phyloP scores from a whole-genome alignment of 2,329 filamentous ascomycete genomes.

The Fusarium paranaense region DNA sequence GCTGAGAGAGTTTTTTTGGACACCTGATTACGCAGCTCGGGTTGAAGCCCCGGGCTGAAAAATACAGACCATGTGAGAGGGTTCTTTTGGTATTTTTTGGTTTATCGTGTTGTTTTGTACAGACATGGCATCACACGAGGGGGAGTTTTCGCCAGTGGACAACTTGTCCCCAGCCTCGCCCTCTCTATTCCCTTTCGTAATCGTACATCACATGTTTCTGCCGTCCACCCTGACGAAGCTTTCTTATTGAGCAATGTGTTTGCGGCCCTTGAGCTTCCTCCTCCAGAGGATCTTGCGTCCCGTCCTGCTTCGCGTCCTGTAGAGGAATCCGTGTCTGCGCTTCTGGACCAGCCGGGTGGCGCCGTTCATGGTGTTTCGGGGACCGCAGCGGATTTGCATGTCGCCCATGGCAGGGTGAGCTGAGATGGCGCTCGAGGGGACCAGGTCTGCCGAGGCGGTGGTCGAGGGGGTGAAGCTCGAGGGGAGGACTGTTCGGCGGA shows the following conservation, averaged over 20 bases:
- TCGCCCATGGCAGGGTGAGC: slow-evolving; percentile 64
- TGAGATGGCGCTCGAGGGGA: slow-evolving; percentile 60
- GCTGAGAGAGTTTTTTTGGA: slow-evolving; percentile 5
- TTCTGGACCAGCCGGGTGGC: slow-evolving; percentile 68
- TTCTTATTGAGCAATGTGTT: slow-evolving; percentile 46
- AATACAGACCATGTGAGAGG: slow-evolving; percentile 1
- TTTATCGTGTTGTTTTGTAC: slow-evolving; percentile 34
- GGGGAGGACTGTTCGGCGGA: slow-evolving; percentile 47
- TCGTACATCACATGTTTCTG: slow-evolving; percentile 36
- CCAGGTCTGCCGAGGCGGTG: slow-evolving; percentile 55
- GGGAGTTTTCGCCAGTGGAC: not conserved
- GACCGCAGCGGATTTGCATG: slow-evolving; percentile 68
- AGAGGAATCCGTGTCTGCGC: slow-evolving; percentile 68
- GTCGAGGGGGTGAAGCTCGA: slow-evolving; percentile 48
- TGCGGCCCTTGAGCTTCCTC: slow-evolving; percentile 65
- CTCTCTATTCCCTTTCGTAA: slow-evolving; percentile 27
- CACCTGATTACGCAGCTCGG: slow-evolving; percentile 15
- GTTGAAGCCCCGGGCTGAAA: slow-evolving; percentile 2
- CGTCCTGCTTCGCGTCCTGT: slow-evolving; percentile 60
- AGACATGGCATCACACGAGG: slow-evolving; percentile 34
- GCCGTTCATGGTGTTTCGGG: slow-evolving; percentile 67
- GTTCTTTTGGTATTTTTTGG: slow-evolving; percentile 12
- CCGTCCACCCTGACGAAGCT: not conserved
- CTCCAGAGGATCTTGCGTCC: slow-evolving; percentile 65
- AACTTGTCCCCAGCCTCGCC: slow-evolving; percentile 11